Base-by-base conservation (phyloP, 306 rosid species). In the barrel medic (Medicago truncatula) region DNA sequence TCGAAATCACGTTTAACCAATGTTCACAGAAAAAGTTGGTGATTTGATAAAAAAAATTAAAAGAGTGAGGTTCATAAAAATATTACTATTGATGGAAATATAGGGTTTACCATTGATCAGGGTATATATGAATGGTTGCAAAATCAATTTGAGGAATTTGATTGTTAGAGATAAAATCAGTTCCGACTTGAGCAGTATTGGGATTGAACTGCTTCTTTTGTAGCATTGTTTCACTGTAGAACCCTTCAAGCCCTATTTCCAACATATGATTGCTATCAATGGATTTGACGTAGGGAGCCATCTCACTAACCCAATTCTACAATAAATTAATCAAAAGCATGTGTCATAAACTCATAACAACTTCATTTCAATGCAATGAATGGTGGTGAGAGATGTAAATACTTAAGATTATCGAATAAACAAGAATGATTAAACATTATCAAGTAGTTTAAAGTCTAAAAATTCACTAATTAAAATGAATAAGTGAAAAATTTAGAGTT, bases 121-220 rank as follows among this genome's bases (percentile, higher is more conserved):
- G 81, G 53, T 85, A 85, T 16, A 85, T 18, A 72, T 85, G 88
- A n/a, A 85, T 85, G 58, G 84, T 59, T 34, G 84, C 21, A 14
- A 79, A 85, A 73, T 85, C 86, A 0, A 82, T 63, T 82, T 79
- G 8, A 1, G 80, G 80, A 67, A 85, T 59, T 64, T 36, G 86
- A 21, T 82, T 85, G 74, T 85, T 85, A 28, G 86, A 71, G 41
- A 85, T 82, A 56, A 85, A 85, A 85, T 82, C 86, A n/a, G 86
- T 85, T 57, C 88, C 86, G 36, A 47, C 71, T 82, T 34, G 20
- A 28, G 1, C 0, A 6, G 20, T 2, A 34, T 61, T 36, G 43
- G 67, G 67, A 31, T 61, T 61, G 43, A 61, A 31, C 1, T 61
- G 20, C 7, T 14, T 31, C 2, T 61, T 61, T 54, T 8, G 60